Evolutionary conservation across 1,284 basidiomycete species (phyloP).

Genomic region (Cryptococcus depauperatus): DNA sequence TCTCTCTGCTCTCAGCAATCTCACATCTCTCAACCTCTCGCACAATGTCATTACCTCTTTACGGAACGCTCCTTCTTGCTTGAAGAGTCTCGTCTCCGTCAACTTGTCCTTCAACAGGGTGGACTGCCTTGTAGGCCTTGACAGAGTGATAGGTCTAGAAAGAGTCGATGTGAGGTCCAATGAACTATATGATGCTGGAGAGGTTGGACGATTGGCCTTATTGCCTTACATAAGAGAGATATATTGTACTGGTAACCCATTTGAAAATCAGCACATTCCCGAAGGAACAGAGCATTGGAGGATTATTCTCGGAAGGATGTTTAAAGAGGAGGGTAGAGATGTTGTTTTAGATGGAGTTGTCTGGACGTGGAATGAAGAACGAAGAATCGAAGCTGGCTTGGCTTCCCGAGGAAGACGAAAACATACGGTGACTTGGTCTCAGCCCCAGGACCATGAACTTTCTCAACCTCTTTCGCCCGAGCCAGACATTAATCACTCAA

Average conservation of each 20-base stretch:
- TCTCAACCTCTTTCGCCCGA: background rate
- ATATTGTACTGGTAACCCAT: conserved; percentile 72
- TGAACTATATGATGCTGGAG: conserved; percentile 68
- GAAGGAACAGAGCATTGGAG: conserved; percentile 55
- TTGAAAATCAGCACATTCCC: conserved; percentile 42
- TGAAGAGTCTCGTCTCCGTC: conserved; percentile 68
- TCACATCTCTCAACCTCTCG: conserved; percentile 77
- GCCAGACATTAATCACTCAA: too few relatives aligned
- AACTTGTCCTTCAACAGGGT: conserved; percentile 80
- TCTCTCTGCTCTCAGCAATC: conserved; percentile 63
- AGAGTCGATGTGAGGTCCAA: conserved; percentile 82
- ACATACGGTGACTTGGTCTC: background rate
- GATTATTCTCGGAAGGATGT: conserved; percentile 68
- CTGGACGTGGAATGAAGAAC: conserved; percentile 68
- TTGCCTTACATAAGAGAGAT: conserved; percentile 69
- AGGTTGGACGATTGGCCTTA: conserved; percentile 73
- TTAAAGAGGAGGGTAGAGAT: conserved; percentile 67
- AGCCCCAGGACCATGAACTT: background rate
- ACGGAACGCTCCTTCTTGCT: conserved; percentile 69
- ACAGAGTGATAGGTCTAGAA: conserved; percentile 72
- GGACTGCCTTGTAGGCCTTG: conserved; percentile 86
- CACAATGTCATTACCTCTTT: conserved; percentile 97
- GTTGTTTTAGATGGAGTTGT: conserved; percentile 65
- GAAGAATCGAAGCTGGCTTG: conserved; percentile 44
- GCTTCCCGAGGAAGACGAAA: conserved; percentile 10